These are phyloP conservation scores for Nemania abortiva DNA, from an alignment of 2,329 filamentous ascomycete genomes.

Conservation along the genomic window DNA sequence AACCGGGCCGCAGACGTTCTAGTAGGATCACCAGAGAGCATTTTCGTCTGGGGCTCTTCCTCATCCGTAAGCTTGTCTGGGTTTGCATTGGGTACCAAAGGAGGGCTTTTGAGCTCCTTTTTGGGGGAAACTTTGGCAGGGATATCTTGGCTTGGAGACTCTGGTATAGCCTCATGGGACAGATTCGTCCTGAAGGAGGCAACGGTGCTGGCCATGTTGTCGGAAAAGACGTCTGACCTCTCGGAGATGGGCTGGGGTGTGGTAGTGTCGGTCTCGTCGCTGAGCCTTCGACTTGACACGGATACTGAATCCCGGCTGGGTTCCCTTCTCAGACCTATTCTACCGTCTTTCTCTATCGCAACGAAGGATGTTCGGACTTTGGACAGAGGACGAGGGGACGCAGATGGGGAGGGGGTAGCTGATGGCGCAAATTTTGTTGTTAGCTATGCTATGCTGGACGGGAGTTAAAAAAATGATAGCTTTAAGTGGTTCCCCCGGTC, in stretches of 20 bases:
- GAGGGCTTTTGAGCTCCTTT: constrained; percentile 39
- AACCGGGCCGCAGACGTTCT: constrained; percentile 44
- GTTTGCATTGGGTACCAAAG: constrained; percentile 53
- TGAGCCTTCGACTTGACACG: constrained; percentile 53
- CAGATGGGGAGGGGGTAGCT: constrained; percentile 53
- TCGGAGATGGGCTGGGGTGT: constrained; percentile 56
- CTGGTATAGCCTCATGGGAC: constrained; percentile 57
- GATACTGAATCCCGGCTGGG: constrained; percentile 58
- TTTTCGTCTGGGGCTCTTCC: constrained; percentile 53
- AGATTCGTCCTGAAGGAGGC: constrained; percentile 52
- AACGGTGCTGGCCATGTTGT: constrained; percentile 49
- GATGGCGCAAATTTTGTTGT: constrained; percentile 50
- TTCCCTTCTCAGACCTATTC: constrained; percentile 64
- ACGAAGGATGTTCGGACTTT: constrained; percentile 83
- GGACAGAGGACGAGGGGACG: constrained; percentile 74
- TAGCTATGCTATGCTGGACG: constrained; percentile 42
- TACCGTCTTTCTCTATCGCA: constrained; percentile 75
- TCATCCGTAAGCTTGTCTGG: constrained; percentile 58
- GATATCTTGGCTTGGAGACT: constrained; percentile 54
- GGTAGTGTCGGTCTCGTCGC: constrained; percentile 56
- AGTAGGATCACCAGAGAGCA: constrained; percentile 51
- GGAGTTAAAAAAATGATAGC: constrained; percentile 19
- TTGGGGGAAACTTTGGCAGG: constrained; percentile 45
- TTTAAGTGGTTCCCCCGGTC: constrained; percentile 35
- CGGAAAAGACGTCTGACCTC: constrained; percentile 53